Evolutionary conservation across 2,329 filamentous ascomycete species (phyloP), one percentile per base, ranked within the genome.

Genomic region (Blastomyces silverae): DNA sequence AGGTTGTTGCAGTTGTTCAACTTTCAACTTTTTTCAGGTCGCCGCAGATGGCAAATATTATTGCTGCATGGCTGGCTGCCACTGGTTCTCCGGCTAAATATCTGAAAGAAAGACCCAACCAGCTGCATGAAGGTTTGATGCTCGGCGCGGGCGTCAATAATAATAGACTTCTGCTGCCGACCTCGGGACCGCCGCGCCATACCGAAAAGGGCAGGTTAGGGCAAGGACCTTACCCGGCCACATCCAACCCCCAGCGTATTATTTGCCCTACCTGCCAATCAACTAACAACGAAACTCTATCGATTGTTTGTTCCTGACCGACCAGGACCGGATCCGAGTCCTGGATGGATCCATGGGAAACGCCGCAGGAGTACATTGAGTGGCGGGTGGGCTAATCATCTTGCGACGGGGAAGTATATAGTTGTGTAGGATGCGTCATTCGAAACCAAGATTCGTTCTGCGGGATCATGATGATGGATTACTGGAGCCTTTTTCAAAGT

Each of bases 1-100:
- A 46, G 3, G 6, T 46, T 44, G 22, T 25, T 28, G 42, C 37
- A 10, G 57, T 34, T 17, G 57, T 60, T 60, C 42, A 28, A 17
- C 22, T 31, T 31, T n/a, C n/a, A n/a, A n/a, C n/a, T n/a, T n/a
- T n/a, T 10, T 48, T 57, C 39, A 60, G 39, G 42, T 60, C 57
- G 57, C 39, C 39, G 37, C 7, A 17, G 57, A 58, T 58, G 56
- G 56, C 56, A 58, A 58, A 57, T 42, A 31, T 5, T 11, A 8
- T n/a, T 46, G 57, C 13, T 20, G 52, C 52, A 34, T 34, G 25
- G 28, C 8, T 1, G 17, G 15, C 34, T 37, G 31, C 31, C 31
- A 34, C 31, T 34, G 31, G 31, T 6, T 34, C 20, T 4, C 56
- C 11, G 56, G 56, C 56, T 58, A n/a, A n/a, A n/a, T n/a, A 34